These are phyloP conservation scores for Hymenotorrendiella dingleyae DNA, from an alignment of 2,329 filamentous ascomycete species.

Conservation along the genomic window DNA sequence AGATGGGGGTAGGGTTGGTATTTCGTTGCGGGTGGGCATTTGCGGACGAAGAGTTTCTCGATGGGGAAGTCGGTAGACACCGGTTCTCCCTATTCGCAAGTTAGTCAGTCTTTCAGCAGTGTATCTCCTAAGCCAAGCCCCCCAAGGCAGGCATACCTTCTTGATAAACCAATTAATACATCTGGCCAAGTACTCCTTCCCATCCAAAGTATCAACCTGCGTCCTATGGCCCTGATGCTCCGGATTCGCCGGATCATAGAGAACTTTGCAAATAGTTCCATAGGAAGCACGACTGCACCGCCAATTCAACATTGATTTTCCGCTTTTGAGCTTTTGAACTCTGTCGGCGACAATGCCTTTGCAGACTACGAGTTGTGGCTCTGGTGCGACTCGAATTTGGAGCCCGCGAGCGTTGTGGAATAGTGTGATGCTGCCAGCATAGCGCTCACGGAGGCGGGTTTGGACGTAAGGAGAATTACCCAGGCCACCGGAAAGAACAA, in stretches of 20 bases:
- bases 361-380: conserved; percentile 19
- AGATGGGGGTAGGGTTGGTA: conserved; percentile 7
- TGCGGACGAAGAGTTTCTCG: conserved; percentile 9
- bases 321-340: conserved; percentile 12
- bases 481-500: conserved; percentile 38
- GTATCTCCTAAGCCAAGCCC: too few species aligned
- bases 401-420: conserved; percentile 10
- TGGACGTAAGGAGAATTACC: conserved; percentile 38
- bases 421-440: conserved; percentile 1
- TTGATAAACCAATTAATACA: conserved; percentile 17
- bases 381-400: conserved; percentile 15
- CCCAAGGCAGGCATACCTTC: conserved; percentile 2
- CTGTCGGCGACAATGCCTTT: conserved; percentile 19
- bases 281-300: conserved; percentile 13
- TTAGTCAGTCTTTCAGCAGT: not conserved
- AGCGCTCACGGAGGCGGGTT: conserved; percentile 30
- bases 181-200: conserved; percentile 12
- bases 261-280: conserved; percentile 11
- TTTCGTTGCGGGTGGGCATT: conserved; percentile 5
- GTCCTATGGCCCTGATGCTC: conserved; percentile 9
- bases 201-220: conserved; percentile 11
- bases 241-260: conserved; percentile 7
- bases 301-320: conserved; percentile 11
- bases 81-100: conserved; percentile 11
- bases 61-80: conserved; percentile 15